Conservation (phyloP, 2,329 filamentous ascomycete species). For the Epichloe festucae region DNA sequence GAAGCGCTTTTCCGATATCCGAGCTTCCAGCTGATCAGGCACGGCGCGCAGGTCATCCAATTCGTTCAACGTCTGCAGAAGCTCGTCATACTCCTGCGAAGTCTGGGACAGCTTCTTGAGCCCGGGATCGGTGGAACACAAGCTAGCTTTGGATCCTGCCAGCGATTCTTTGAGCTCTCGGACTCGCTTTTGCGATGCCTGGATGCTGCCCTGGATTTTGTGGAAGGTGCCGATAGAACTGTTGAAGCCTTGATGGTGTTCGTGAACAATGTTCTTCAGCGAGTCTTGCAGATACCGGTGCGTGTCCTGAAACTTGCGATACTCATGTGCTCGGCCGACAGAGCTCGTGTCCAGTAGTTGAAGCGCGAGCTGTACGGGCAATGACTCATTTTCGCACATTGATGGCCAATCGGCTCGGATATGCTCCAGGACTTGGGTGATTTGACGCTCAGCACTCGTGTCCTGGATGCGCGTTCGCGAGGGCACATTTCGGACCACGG, state of each 20-base stretch:
- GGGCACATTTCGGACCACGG: constrained; percentile 20
- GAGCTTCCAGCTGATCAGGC: constrained; percentile 83
- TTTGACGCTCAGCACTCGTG: constrained; percentile 42
- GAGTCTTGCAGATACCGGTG: constrained; percentile 85
- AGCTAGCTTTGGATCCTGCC: constrained; percentile 62
- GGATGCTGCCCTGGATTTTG: constrained; percentile 91
- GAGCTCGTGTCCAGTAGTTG: constrained; percentile 92
- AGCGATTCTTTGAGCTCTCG: constrained; percentile 74
- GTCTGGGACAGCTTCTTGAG: constrained; percentile 78
- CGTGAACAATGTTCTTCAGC: constrained; percentile 89
- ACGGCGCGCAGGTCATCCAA: constrained; percentile 81
- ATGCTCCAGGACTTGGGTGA: constrained; percentile 57
- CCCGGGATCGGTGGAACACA: constrained; percentile 79
- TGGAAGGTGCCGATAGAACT: constrained; percentile 98
- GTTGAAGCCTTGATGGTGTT: constrained; percentile 98
- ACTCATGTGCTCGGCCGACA: constrained; percentile 79
- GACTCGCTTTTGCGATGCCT: constrained; percentile 75
- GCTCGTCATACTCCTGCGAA: constrained; percentile 81
- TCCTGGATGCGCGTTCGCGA: constrained; percentile 25
- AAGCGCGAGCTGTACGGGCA: constrained; percentile 88
- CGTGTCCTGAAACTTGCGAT: constrained; percentile 70
- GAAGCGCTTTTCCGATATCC: constrained; percentile 94
- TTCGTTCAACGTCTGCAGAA: constrained; percentile 70
- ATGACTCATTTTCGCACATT: constrained; percentile 77
- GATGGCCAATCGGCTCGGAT: constrained; percentile 86